These are phyloP conservation scores for Pyrenula aspistea DNA, from an alignment of 495 filamentous ascomycete species.

Conservation along the genomic window DNA sequence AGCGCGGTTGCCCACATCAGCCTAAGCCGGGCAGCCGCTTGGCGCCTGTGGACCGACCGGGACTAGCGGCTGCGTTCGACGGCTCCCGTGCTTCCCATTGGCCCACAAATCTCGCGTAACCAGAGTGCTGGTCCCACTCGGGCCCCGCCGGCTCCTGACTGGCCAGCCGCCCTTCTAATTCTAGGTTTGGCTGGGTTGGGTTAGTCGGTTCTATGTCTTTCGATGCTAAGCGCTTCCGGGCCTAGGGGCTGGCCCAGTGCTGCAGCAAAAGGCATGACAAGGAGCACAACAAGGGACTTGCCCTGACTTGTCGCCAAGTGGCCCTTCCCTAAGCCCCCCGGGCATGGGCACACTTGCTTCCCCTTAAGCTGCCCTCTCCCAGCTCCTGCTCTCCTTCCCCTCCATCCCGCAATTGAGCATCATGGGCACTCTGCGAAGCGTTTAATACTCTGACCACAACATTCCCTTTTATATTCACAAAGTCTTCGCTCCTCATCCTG, in stretches of 20 bases:
- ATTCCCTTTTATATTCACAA: neutral
- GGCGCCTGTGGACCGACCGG: too few species aligned
- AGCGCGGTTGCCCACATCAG: neutral
- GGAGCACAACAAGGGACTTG: neutral
- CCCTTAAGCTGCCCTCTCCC: neutral
- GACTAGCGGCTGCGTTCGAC: too few species aligned
- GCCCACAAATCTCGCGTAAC: neutral
- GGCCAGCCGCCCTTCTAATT: neutral
- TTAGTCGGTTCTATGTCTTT: neutral
- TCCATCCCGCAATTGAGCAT: neutral
- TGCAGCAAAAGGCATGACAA: neutral
- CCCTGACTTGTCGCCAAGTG: neutral
- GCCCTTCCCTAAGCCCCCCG: neutral
- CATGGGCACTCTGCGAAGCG: neutral
- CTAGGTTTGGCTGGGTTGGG: neutral
- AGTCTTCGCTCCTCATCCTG: neutral
- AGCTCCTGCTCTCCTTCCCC: neutral
- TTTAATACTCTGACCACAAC: neutral
- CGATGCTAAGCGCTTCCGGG: neutral
- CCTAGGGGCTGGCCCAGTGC: neutral
- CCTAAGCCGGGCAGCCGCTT: neutral
- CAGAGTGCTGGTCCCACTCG: neutral
- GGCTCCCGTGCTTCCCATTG: neutral
- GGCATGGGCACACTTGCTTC: neutral
- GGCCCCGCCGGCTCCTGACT: neutral